Evolutionary conservation across 306 rosid species (phyloP).

Genomic region (Aeschynomene evenia): DNA sequence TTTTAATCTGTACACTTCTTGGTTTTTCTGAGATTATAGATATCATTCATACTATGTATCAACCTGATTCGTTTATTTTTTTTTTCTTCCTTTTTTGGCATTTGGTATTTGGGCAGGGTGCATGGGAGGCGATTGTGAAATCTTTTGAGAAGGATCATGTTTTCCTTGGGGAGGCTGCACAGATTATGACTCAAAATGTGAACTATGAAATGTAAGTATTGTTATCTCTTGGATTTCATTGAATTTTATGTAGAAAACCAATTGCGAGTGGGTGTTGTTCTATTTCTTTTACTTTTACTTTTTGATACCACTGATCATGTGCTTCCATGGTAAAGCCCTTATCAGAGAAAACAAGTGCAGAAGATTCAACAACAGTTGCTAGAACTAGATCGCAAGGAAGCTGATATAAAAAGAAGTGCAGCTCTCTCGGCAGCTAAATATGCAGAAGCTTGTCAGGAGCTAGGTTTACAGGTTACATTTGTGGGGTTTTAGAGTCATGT

Average conservation of each 20-base stretch:
- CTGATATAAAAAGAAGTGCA: constrained; percentile 84
- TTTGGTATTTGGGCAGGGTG: constrained; percentile 58
- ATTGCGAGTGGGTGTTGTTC: neutral
- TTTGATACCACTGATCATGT: neutral
- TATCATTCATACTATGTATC: neutral
- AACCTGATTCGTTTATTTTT: neutral
- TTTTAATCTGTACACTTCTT: neutral
- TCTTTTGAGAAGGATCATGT: constrained; percentile 84
- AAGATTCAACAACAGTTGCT: constrained; percentile 90
- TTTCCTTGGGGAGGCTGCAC: constrained; percentile 95
- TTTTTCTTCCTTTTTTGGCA: neutral
- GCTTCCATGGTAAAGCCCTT: constrained; percentile 60
- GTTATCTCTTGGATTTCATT: constrained; percentile 17
- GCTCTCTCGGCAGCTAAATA: constrained; percentile 76
- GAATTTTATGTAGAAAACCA: neutral
- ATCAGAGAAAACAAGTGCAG: constrained; percentile 88
- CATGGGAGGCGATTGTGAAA: constrained; percentile 75
- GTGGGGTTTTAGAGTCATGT: constrained; percentile 1
- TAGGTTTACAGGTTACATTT: constrained; percentile 80
- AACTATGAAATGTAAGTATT: constrained; percentile 82
- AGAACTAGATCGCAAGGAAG: constrained; percentile 94
- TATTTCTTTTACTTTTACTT: constrained; percentile 17
- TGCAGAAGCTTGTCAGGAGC: constrained; percentile 95
- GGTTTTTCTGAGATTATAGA: neutral
- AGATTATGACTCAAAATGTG: constrained; percentile 82